phyloP scores from a whole-genome alignment of 257 asterid genomes.

The Plantago major region DNA sequence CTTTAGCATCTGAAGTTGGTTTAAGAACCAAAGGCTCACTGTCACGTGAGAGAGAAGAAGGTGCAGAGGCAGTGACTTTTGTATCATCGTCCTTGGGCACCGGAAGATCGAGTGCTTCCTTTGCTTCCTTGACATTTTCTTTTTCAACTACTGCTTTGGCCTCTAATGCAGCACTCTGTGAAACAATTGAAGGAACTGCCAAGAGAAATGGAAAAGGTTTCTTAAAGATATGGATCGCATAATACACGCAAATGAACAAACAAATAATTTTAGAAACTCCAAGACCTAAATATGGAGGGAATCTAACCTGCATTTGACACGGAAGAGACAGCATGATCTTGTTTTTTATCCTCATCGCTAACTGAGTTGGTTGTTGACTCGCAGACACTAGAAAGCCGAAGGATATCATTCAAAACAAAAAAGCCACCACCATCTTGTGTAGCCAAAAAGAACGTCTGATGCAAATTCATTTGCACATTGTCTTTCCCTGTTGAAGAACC shows the following conservation, averaged over 20 bases:
- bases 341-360: conserved; percentile 5
- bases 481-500: conserved; percentile 36
- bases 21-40: background rate
- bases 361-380: conserved; percentile 8
- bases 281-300: too few relatives aligned
- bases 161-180: conserved; percentile 3
- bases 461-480: conserved; percentile 25
- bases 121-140: conserved; percentile 7
- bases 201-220: background rate
- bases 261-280: too few relatives aligned
- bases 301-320: conserved; percentile 24
- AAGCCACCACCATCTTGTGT: conserved; percentile 40
- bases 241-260: background rate
- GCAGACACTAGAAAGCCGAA: conserved; percentile 22
- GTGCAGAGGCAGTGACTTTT: conserved; percentile 11
- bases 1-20: conserved; percentile 14
- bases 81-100: conserved; percentile 12
- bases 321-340: conserved; percentile 12
- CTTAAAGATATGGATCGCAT: conserved; percentile 1
- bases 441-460: conserved; percentile 63
- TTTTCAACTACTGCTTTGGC: conserved; percentile 17
- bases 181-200: conserved; percentile 10
- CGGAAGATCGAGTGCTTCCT: conserved; percentile 12
- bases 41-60: conserved; percentile 14
- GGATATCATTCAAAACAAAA: conserved; percentile 58